A percentile compares a stretch with the other conserved stretches of the same genome.
These are phyloP conservation scores for Sisymbrium altissimum DNA, from an alignment of 345 rosid species.

Conservation along the genomic window DNA sequence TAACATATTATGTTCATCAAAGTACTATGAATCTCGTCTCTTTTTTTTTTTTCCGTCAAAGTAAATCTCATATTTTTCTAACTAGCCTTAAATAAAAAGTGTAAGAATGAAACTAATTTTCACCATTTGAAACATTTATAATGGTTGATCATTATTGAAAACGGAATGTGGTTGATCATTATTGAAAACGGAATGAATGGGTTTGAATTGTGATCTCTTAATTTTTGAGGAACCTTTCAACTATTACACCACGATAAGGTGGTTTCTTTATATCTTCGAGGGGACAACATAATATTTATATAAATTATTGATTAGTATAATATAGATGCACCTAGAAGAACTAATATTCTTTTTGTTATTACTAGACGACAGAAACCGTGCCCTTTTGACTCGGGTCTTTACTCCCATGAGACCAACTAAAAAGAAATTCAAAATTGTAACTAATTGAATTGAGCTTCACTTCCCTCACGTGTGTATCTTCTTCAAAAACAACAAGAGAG, in stretches of 20 bases:
- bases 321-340: conserved; percentile 26
- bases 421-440: not conserved
- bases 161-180: not conserved
- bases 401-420: conserved; percentile 1
- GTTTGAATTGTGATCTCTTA: not conserved
- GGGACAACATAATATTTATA: not conserved
- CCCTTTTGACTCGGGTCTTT: conserved; percentile 28
- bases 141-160: not conserved
- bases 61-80: no score
- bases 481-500: not conserved
- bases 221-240: not conserved
- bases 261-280: not conserved
- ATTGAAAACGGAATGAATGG: not conserved
- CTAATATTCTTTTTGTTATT: conserved; percentile 19
- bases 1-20: not conserved
- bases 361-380: conserved; percentile 23
- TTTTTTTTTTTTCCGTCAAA: no score
- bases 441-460: not conserved
- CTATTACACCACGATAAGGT: not conserved
- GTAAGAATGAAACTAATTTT: no score
- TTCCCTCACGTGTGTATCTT: not conserved
- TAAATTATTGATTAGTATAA: not conserved
- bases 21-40: not conserved
- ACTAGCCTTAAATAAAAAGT: no score
- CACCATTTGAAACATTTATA: no score